Evolutionary conservation across 495 filamentous ascomycete species (phyloP).

Genomic region (Lichina pygmaea): DNA sequence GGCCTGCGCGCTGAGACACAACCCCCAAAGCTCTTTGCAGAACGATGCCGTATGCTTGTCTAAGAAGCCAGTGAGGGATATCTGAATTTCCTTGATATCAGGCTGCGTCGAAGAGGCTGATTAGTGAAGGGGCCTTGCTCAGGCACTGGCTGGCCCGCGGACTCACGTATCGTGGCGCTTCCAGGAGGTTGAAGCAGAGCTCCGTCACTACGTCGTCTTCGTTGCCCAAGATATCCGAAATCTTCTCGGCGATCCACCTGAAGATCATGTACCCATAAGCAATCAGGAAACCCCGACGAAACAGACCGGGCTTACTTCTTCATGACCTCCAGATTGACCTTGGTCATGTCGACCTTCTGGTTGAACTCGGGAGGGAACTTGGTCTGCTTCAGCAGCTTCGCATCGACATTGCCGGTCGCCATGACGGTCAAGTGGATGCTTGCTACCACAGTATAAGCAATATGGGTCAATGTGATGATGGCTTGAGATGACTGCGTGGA

Average conservation of each 20-base stretch:
- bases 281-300: not conserved
- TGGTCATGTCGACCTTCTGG: conserved; percentile 87
- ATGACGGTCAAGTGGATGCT: conserved; percentile 13
- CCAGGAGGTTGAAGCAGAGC: conserved; percentile 70
- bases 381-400: conserved; percentile 64
- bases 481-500: not conserved
- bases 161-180: conserved; percentile 55
- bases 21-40: conserved; percentile 80
- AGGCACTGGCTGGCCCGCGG: too few species aligned
- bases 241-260: conserved; percentile 79
- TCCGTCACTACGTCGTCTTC: conserved; percentile 93
- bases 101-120: conserved; percentile 27
- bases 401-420: conserved; percentile 46
- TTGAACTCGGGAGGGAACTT: conserved; percentile 89
- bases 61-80: conserved; percentile 79
- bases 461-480: not conserved
- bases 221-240: conserved; percentile 61
- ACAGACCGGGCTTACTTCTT: conserved; percentile 43
- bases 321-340: conserved; percentile 91
- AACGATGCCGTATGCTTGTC: conserved; percentile 80
- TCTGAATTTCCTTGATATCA: conserved; percentile 82
- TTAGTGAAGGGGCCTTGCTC: not conserved
- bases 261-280: conserved; percentile 4
- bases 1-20: conserved; percentile 70
- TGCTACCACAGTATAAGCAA: too few species aligned